A percentile compares a stretch with the other conserved stretches of the same genome.
Conservation (phyloP, 2,329 filamentous ascomycete genomes). For the Thermothelomyces thermophilus region DNA sequence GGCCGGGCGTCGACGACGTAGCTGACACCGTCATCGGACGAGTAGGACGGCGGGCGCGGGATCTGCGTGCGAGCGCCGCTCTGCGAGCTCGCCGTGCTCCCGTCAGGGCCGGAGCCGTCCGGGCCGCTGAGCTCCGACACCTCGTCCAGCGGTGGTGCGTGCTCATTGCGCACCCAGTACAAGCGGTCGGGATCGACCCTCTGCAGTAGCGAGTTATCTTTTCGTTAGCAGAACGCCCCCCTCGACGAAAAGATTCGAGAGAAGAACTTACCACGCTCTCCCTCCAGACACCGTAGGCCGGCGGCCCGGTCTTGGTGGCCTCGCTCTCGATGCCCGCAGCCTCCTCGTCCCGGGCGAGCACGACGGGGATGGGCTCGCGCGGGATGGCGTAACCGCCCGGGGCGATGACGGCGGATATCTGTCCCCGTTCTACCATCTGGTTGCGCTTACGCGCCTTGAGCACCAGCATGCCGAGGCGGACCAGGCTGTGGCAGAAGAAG, state of each 20-base stretch:
- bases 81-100: slow-evolving; percentile 19
- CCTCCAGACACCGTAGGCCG: slow-evolving; percentile 80
- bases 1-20: slow-evolving; percentile 65
- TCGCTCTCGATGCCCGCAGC: slow-evolving; percentile 50
- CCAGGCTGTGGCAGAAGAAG: slow-evolving; percentile 73
- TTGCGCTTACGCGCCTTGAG: slow-evolving; percentile 37
- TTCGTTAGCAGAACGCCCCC: too few relatives aligned
- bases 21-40: slow-evolving; percentile 65
- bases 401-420: slow-evolving; percentile 40
- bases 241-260: too few relatives aligned
- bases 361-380: slow-evolving; percentile 66
- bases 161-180: slow-evolving; percentile 67
- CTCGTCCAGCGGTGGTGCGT: slow-evolving; percentile 22
- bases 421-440: slow-evolving; percentile 28
- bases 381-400: slow-evolving; percentile 64
- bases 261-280: slow-evolving; percentile 64
- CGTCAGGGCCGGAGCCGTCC: slow-evolving; percentile 19
- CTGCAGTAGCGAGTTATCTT: slow-evolving; percentile 36
- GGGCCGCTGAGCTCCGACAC: slow-evolving; percentile 23
- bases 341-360: slow-evolving; percentile 69
- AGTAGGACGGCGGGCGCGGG: slow-evolving; percentile 65
- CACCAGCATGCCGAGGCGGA: slow-evolving; percentile 64
- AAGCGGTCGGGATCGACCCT: slow-evolving; percentile 74
- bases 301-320: slow-evolving; percentile 57
- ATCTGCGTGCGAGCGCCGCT: slow-evolving; percentile 16